Conservation (phyloP, 2,329 filamentous ascomycete species). For the Leptographium radiaticola region DNA sequence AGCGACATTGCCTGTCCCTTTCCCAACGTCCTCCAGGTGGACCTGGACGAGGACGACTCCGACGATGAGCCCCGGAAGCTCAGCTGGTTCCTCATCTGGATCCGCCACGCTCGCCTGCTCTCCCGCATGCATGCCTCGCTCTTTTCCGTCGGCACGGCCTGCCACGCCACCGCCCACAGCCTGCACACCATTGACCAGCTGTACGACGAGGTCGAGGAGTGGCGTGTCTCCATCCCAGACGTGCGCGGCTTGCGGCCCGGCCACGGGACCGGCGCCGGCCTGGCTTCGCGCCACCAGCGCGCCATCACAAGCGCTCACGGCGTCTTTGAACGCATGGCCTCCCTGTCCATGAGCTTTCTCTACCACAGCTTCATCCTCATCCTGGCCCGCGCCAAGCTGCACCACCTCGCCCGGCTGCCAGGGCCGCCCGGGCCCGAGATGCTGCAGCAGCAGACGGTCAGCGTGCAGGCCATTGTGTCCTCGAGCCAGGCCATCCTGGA, state of each 20-base stretch:
- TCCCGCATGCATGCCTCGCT: conserved; percentile 17
- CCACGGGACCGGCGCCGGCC: neutral
- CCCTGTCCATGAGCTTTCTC: conserved; percentile 14
- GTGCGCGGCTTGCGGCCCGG: neutral
- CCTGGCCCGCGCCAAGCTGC: conserved; percentile 15
- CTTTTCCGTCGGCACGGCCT: conserved; percentile 17
- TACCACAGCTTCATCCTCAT: conserved; percentile 17
- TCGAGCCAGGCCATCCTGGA: conserved; percentile 15
- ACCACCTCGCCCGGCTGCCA: conserved; percentile 1
- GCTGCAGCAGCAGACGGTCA: neutral
- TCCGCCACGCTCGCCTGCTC: conserved; percentile 16
- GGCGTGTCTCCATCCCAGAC: conserved; percentile 16
- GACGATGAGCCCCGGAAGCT: neutral
- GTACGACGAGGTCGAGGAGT: conserved; percentile 15
- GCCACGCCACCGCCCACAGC: conserved; percentile 14
- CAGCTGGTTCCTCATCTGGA: conserved; percentile 15
- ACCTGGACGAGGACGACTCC: conserved; percentile 7
- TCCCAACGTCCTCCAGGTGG: conserved; percentile 13
- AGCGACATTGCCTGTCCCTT: conserved; percentile 19
- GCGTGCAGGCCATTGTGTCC: neutral
- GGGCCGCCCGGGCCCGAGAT: neutral
- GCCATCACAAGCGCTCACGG: conserved; percentile 6
- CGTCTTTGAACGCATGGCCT: conserved; percentile 1
- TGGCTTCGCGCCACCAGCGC: conserved; percentile 3
- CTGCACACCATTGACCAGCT: conserved; percentile 17